phyloP scores from a whole-genome alignment of 441 rosid species.

The Populus hybrid region DNA sequence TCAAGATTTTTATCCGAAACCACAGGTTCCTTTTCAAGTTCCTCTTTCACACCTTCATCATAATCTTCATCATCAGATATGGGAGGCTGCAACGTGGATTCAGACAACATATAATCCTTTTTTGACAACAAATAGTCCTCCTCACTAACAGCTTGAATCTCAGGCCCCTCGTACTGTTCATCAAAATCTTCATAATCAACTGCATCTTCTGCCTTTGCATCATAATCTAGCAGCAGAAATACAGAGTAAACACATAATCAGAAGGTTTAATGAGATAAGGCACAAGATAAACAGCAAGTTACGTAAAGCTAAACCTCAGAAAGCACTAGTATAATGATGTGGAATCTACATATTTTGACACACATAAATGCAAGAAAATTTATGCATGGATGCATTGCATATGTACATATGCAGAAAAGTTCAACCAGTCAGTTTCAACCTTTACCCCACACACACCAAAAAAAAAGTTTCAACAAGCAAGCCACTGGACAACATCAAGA shows the following conservation, averaged over 20 bases:
- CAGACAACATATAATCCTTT: constrained; percentile 61
- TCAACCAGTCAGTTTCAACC: neutral
- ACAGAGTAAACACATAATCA: constrained; percentile 30
- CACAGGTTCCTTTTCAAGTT: constrained; percentile 47
- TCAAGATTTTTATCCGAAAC: constrained; percentile 39
- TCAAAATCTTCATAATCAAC: constrained; percentile 95
- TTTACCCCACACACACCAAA: neutral
- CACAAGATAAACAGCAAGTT: neutral
- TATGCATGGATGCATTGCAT: neutral
- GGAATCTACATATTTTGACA: neutral
- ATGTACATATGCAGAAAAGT: neutral
- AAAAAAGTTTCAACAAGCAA: neutral
- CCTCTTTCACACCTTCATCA: constrained; percentile 78
- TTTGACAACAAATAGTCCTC: constrained; percentile 83
- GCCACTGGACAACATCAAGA: neutral
- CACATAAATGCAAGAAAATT: neutral
- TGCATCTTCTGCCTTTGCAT: constrained; percentile 91
- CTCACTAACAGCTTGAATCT: constrained; percentile 71
- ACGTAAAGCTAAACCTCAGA: neutral
- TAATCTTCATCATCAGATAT: constrained; percentile 91
- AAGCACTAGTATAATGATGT: neutral
- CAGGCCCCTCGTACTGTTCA: constrained; percentile 95
- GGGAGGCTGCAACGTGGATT: constrained; percentile 46
- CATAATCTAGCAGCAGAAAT: constrained; percentile 63
- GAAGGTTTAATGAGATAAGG: constrained; percentile 13